Percentiles rank a stretch among this genome's conserved stretches.
phyloP scores from a whole-genome alignment of 352 stramenopile genomes.

The Globisporangium splendens region DNA sequence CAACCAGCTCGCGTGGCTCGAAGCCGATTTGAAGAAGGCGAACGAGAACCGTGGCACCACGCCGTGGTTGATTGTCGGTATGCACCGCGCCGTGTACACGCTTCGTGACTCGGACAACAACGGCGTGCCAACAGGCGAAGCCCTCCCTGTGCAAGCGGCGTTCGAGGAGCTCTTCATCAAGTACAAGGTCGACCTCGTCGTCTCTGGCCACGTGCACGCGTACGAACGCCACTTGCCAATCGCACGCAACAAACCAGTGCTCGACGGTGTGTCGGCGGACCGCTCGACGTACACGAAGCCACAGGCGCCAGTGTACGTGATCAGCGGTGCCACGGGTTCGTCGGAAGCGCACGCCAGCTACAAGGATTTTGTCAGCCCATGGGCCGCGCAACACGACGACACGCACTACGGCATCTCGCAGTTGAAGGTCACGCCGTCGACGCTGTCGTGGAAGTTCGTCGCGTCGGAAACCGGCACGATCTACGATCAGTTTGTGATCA shows the following conservation, averaged over 20 bases:
- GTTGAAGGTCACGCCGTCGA: conserved; percentile 16
- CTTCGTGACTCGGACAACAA: conserved; percentile 14
- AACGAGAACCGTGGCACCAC: conserved; percentile 34
- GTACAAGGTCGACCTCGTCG: conserved; percentile 83
- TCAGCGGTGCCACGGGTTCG: conserved; percentile 59
- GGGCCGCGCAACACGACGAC: conserved; percentile 28
- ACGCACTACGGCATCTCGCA: conserved; percentile 45
- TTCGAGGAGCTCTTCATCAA: conserved; percentile 85
- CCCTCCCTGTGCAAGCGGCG: conserved; percentile 37
- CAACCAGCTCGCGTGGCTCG: conserved; percentile 48
- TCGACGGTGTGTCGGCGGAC: conserved; percentile 46
- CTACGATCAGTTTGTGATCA: no score
- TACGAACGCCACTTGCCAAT: conserved; percentile 80
- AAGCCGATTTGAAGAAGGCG: conserved; percentile 42
- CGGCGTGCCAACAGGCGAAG: conserved; percentile 18
- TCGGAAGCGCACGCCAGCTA: conserved; percentile 38
- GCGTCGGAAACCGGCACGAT: no score
- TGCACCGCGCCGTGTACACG: conserved; percentile 46
- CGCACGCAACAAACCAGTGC: conserved; percentile 30
- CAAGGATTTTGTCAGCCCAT: conserved; percentile 17
- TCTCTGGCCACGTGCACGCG: conserved; percentile 82
- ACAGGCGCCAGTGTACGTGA: conserved; percentile 59
- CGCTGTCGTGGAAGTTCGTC: no score
- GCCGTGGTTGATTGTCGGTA: conserved; percentile 48
- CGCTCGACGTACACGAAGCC: conserved; percentile 54